A percentile compares a stretch with the other conserved stretches of the same genome.
Evolutionary conservation across 495 filamentous ascomycete genomes (phyloP).

Genomic region (Jackrogersella multiformis): DNA sequence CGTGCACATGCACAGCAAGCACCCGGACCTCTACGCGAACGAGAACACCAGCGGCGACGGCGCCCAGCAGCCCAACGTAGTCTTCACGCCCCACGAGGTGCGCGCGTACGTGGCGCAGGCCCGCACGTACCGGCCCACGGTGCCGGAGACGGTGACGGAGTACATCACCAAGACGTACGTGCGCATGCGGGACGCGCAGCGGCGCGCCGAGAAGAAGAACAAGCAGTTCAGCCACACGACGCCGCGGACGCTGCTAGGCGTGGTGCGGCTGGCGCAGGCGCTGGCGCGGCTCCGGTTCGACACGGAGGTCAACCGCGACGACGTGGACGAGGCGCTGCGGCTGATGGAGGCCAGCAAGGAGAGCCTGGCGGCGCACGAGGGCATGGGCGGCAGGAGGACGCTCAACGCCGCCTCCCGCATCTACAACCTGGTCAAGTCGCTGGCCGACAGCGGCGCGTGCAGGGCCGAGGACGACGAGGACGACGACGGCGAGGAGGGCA

Average conservation of each 20-base stretch:
- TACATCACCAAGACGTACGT: slow-evolving; percentile 98
- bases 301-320: slow-evolving; percentile 82
- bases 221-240: slow-evolving; percentile 93
- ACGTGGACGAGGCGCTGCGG: slow-evolving; percentile 93
- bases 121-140: slow-evolving; percentile 83
- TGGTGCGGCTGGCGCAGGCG: slow-evolving; percentile 92
- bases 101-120: slow-evolving; percentile 95
- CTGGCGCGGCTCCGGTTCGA: slow-evolving; percentile 93
- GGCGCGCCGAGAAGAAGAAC: slow-evolving; percentile 85
- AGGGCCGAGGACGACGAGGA: slow-evolving; percentile 67
- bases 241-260: slow-evolving; percentile 89
- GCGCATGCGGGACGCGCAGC: slow-evolving; percentile 85
- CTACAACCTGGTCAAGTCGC: slow-evolving; percentile 86
- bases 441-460: slow-evolving; percentile 79
- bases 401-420: slow-evolving; percentile 88
- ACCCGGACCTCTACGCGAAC: slow-evolving; percentile 76
- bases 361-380: slow-evolving; percentile 72
- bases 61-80: slow-evolving; percentile 53
- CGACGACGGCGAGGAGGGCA: slow-evolving; percentile 44
- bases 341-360: slow-evolving; percentile 93
- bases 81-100: slow-evolving; percentile 91
- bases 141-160: slow-evolving; percentile 84
- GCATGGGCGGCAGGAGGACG: slow-evolving; percentile 64
- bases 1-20: slow-evolving; percentile 96
- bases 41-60: slow-evolving; percentile 16